Conservation (phyloP, 2,329 filamentous ascomycete species). For the Pseudophaeomoniella oleicola region DNA sequence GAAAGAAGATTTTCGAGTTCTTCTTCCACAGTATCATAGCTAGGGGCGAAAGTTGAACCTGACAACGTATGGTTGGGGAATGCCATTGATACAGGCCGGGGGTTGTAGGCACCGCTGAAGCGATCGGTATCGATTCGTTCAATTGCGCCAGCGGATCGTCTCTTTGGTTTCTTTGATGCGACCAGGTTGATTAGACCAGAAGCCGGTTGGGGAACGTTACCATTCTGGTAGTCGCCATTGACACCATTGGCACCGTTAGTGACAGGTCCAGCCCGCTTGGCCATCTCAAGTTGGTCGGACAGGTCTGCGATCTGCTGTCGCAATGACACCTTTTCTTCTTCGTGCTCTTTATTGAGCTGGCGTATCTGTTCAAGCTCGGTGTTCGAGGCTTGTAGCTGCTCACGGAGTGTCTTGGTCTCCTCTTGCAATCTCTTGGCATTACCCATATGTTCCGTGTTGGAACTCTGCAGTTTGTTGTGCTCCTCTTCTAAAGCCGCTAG, state of each 20-base stretch:
- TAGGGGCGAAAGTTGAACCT: slow-evolving; percentile 63
- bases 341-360: slow-evolving; percentile 58
- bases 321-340: slow-evolving; percentile 72
- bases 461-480: slow-evolving; percentile 79
- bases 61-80: slow-evolving; percentile 52
- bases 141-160: slow-evolving; percentile 67
- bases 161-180: slow-evolving; percentile 75
- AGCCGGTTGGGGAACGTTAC: slow-evolving; percentile 36
- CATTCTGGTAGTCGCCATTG: slow-evolving; percentile 47
- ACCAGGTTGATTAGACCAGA: slow-evolving; percentile 91
- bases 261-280: slow-evolving; percentile 61
- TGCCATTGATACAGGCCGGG: slow-evolving; percentile 91
- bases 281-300: slow-evolving; percentile 81
- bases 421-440: slow-evolving; percentile 93
- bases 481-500: slow-evolving; percentile 87
- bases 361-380: slow-evolving; percentile 69
- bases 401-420: slow-evolving; percentile 74
- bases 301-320: slow-evolving; percentile 80
- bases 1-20: slow-evolving; percentile 88
- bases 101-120: slow-evolving; percentile 86
- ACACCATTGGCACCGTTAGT: slow-evolving; percentile 37
- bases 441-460: slow-evolving; percentile 75
- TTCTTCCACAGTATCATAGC: slow-evolving; percentile 80
- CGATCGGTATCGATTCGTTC: slow-evolving; percentile 76
- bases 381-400: slow-evolving; percentile 65